Conservation (phyloP, 169 alveolate species). For the Cystoisospora suis region DNA sequence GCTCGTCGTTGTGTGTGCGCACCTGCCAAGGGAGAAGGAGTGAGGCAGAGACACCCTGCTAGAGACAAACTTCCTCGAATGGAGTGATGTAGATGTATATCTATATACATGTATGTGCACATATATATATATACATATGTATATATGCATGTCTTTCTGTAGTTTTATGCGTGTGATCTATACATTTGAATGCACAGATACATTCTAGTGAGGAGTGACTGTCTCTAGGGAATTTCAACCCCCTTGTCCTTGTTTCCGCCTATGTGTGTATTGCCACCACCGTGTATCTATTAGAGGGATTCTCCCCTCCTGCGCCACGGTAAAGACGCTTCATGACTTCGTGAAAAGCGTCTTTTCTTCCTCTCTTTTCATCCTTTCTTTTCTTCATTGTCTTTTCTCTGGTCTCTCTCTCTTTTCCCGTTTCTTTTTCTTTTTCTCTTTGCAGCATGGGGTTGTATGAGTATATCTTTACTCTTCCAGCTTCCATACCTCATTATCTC, state of each 20-base stretch:
- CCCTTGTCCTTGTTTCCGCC: neutral
- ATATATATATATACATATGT: neutral
- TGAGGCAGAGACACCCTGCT: too few species aligned
- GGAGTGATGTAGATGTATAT: neutral
- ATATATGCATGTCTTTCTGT: neutral
- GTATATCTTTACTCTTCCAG: slow-evolving; percentile 33
- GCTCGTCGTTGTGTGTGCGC: too few species aligned
- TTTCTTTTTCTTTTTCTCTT: neutral
- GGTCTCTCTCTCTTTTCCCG: neutral
- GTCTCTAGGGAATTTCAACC: neutral
- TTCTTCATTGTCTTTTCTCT: neutral
- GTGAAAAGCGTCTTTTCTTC: neutral
- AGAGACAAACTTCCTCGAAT: neutral
- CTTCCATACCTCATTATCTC: slow-evolving; percentile 21
- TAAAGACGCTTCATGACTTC: neutral
- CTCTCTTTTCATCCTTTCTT: neutral
- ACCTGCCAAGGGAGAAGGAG: too few species aligned
- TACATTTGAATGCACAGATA: neutral
- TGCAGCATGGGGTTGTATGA: slow-evolving; percentile 29
- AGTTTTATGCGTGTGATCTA: neutral
- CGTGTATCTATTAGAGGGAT: neutral
- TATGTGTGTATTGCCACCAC: neutral
- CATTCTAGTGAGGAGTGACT: neutral
- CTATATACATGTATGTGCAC: neutral
- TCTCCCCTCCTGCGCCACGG: neutral